These are phyloP conservation scores for Xylaria sp. DNA, from an alignment of 2,329 filamentous ascomycete genomes.

Conservation along the genomic window DNA sequence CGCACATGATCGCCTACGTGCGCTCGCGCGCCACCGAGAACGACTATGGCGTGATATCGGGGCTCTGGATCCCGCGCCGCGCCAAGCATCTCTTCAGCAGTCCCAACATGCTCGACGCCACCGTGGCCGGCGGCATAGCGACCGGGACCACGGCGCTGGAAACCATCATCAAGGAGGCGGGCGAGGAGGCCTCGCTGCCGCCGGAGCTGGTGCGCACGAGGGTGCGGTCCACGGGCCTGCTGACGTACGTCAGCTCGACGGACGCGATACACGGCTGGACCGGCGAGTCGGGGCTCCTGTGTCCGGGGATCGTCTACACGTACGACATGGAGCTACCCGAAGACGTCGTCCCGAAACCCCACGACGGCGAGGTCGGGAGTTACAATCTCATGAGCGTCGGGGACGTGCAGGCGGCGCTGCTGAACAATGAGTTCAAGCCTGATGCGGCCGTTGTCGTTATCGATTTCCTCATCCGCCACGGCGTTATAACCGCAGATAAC, in stretches of 20 bases:
- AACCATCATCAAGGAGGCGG: conserved; percentile 73
- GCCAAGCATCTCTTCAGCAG: conserved; percentile 75
- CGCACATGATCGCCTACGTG: conserved; percentile 69
- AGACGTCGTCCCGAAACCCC: conserved; percentile 70
- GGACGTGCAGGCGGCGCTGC: conserved; percentile 69
- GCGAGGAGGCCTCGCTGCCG: conserved; percentile 76
- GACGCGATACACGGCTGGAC: conserved; percentile 65
- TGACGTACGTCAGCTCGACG: conserved; percentile 75
- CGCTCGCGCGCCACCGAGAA: conserved; percentile 47
- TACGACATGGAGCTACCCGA: conserved; percentile 76
- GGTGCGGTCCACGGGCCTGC: conserved; percentile 65
- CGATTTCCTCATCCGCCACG: conserved; percentile 84
- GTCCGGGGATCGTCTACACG: conserved; percentile 65
- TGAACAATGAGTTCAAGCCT: conserved; percentile 80
- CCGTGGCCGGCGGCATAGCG: conserved; percentile 77
- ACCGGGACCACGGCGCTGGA: conserved; percentile 71
- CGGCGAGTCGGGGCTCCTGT: conserved; percentile 65
- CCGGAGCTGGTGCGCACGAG: conserved; percentile 66
- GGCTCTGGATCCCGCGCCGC: conserved; percentile 76
- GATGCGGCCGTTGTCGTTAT: conserved; percentile 82
- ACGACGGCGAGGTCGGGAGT: conserved; percentile 81
- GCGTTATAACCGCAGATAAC: conserved; percentile 75
- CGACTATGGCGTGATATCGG: conserved; percentile 53
- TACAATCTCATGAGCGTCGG: conserved; percentile 74
- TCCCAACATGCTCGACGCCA: conserved; percentile 77